Evolutionary conservation across 2,329 filamentous ascomycete genomes (phyloP), one percentile per base, ranked within the genome.

Genomic region (Colletotrichum viniferum): DNA sequence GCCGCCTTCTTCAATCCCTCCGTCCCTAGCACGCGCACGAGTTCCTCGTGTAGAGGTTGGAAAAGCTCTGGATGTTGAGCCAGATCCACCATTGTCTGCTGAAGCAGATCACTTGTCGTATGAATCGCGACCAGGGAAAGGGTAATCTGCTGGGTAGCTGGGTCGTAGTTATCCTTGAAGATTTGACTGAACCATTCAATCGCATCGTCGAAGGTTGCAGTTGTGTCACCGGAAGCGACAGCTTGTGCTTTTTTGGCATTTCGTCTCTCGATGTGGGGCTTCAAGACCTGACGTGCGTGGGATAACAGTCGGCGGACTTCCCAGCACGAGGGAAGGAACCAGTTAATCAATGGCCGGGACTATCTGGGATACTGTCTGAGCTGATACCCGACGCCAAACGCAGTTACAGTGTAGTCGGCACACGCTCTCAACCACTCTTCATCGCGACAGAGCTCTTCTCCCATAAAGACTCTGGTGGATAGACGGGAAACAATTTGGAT

Each of bases 101-200:
- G 55, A 2, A 79, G 69, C 14, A 79, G 36, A 18, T 79, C 80
- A 12, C 67, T 77, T 6, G 78, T 81, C 8, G 76, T 81, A 21
- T 80, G 77, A 3, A 81, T 78, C 13, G 80, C 78, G 3, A 73
- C 80, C 4, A 80, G 64, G 1, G 78, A 77, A 3, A 81, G 68
- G 2, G 77, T 66, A 1, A 80, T 74, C 16, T 81, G 79, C 13
- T 60, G 43, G 2, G 58, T 56, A 0, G 71, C 77, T 4, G 76
- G 69, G 38, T 79, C 76, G 7, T 75, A 76, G 2, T 71, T 62
- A 2, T 26, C 14, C 21, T 36, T 34, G 34, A 14, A 62, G 18
- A 65, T 38, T 48, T 56, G 10, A 14, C 52, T 55, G 14, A 34
- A 76, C 79, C 78, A 81, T 14, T 79, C 77, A 24, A 81, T 78